Base-by-base conservation (phyloP, 2,329 filamentous ascomycete species). In the Calonectria naviculata region DNA sequence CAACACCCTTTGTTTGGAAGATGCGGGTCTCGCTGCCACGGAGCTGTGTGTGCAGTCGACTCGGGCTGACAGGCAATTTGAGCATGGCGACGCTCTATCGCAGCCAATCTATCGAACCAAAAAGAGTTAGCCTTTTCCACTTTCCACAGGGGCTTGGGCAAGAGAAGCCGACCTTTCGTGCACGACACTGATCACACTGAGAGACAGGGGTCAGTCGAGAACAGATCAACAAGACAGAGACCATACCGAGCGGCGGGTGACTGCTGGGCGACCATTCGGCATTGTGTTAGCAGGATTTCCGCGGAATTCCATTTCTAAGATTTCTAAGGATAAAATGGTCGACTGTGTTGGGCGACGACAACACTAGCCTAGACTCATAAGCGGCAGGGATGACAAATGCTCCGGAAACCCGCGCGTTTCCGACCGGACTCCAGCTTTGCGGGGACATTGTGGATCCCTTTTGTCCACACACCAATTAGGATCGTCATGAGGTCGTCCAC, bases 1-100 rank as follows among this genome's bases (percentile, higher is more conserved):
- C 44, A 83, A 67, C 3, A 83, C 78, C 42, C 83, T 79, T 62
- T 83, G 82, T 67, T 79, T 81, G 0, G 79, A 41, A 21, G 76
- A 21, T 42, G 76, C 58, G 42, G 74, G 52, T 38, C 74, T 78
- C 4, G 79, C 69, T 5, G 78, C 68, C 19, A 83, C 69, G 1
- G 74, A 38, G 29, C 80, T 81, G 60, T 83, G 79, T 5, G 80
- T 82, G 68, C 83, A 83, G 9, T 75, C 52, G 15, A 83, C 65
- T 42, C 80, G 76, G 41, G 80, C 76, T 13, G 80, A 76, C 12
- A 77, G 29, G 64, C 83, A 85, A 61, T 83, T 83, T 3, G 81
- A 76, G 12, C 76, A 78, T 12, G 76, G 76, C 0, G 71, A 65
- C 17, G 34, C 74, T 34, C 76, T 68, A 21, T 78, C 75, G 31